phyloP scores from a whole-genome alignment of 352 stramenopile species.

The Plasmopara muralis region DNA sequence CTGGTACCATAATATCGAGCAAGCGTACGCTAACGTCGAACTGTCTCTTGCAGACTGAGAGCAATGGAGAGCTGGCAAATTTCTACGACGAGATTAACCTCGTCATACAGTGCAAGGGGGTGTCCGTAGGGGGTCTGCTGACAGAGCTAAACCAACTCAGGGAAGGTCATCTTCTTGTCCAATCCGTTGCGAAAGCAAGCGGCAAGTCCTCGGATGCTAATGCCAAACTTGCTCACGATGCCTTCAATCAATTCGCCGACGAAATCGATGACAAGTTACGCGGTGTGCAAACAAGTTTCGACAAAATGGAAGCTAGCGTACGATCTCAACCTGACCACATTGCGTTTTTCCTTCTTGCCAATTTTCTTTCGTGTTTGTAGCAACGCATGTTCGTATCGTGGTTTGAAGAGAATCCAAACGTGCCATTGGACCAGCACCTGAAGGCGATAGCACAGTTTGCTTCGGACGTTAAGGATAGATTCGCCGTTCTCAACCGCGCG shows the following conservation, averaged over 20 bases:
- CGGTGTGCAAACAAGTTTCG: conserved; percentile 12
- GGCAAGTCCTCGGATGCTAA: background rate
- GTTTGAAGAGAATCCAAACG: conserved; percentile 20
- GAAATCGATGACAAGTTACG: conserved; percentile 18
- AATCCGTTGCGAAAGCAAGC: conserved; percentile 9
- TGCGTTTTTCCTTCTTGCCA: background rate
- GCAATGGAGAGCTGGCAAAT: conserved; percentile 11
- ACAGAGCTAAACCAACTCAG: conserved; percentile 18
- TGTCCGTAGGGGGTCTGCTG: conserved; percentile 14
- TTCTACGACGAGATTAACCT: conserved; percentile 25
- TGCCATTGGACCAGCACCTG: conserved; percentile 15
- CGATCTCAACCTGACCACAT: background rate
- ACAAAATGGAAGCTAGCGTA: conserved; percentile 22
- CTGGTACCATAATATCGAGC: background rate
- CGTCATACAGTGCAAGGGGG: conserved; percentile 20
- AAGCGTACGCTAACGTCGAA: background rate
- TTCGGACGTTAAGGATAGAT: conserved; percentile 11
- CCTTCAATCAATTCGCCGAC: conserved; percentile 20
- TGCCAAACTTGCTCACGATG: conserved; percentile 9
- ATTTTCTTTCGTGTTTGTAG: conserved; percentile 4
- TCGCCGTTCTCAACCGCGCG: conserved; percentile 1
- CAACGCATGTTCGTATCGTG: conserved; percentile 14
- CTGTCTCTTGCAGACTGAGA: conserved; percentile 12
- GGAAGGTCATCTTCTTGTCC: conserved; percentile 12
- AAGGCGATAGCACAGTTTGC: conserved; percentile 19